Evolutionary conservation across 495 filamentous ascomycete species (phyloP), one percentile per base, ranked within the genome.

Genomic region (Daldinia vernicosa): DNA sequence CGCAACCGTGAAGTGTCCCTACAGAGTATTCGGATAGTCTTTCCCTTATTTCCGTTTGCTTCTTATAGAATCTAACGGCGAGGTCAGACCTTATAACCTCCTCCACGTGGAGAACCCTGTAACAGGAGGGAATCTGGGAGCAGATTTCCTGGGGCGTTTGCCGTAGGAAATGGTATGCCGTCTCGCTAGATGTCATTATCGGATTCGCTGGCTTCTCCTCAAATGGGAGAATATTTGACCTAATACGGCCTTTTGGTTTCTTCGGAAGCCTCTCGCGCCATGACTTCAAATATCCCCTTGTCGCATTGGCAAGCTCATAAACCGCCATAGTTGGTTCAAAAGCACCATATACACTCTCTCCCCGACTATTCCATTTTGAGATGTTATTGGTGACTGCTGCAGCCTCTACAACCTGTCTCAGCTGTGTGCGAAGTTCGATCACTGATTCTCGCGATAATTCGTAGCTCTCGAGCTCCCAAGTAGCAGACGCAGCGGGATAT

Each of bases 61-160:
- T 70, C 11, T 57, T 40, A 15, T 76, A 52, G 37, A 82, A 82
- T 7, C 64, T 74, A 26, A n/a, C 45, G 11, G 62, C 50, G 0
- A 84, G 70, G 55, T 82, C 75, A 12, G 26, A 60, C 8, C 81
- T 75, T 17, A 84, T 56, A 22, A 84, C 68, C 19, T 76, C 78
- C 47, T 84, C 81, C 22, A 80, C 76, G 45, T 83, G 81, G 15
- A 83, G 76, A 57, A 83, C 74, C n/a, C 80, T 71, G 52, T 77
- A 80, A 6, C 58, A 37, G 22, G 64, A 28, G 6, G 77, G 72
- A 28, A 81, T 71, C 6, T 66, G 66, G 11, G 55, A 70, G 35
- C 76, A 78, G 12, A 83, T 78, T 28, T 82, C 61, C 32, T 79
- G 70, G 15, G 78, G 74, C 24, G 79, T 76, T 54, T 77, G 66